Evolutionary conservation across 78 protist species (phyloP).

Genomic region (Dictyostelium intermedium): DNA sequence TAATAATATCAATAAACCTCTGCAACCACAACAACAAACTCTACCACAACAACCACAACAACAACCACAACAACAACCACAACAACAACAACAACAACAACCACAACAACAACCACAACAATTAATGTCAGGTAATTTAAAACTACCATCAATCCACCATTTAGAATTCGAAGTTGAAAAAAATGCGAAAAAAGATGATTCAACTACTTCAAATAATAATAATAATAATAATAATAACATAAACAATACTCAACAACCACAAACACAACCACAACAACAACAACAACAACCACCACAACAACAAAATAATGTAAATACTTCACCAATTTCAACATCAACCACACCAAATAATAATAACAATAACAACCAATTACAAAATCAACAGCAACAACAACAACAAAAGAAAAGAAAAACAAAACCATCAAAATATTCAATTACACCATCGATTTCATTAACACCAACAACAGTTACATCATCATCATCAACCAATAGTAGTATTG

Average conservation of each 20-base stretch:
- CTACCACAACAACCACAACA: neutral
- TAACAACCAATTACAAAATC: neutral
- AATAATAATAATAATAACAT: neutral
- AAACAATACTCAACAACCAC: no score
- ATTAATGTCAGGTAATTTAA: constrained; percentile 4
- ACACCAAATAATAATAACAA: neutral
- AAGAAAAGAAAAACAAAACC: constrained; percentile 57
- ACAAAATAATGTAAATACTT: neutral
- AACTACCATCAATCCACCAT: constrained; percentile 66
- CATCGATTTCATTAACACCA: neutral
- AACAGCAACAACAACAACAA: neutral
- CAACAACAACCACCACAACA: neutral
- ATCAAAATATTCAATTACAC: constrained; percentile 47
- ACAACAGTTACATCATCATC: neutral
- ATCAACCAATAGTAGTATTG: neutral
- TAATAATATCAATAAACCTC: neutral
- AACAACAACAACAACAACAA: neutral
- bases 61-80: neutral
- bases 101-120: neutral
- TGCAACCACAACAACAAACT: neutral
- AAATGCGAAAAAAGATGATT: constrained; percentile 22
- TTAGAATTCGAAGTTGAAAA: constrained; percentile 43
- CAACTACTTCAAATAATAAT: neutral
- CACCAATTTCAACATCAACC: neutral
- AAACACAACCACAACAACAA: neutral